Evolutionary conservation across 2,329 filamentous ascomycete genomes (phyloP), one percentile per base, ranked within the genome.

Genomic region (Nothophaeocryptopus gaeumannii): DNA sequence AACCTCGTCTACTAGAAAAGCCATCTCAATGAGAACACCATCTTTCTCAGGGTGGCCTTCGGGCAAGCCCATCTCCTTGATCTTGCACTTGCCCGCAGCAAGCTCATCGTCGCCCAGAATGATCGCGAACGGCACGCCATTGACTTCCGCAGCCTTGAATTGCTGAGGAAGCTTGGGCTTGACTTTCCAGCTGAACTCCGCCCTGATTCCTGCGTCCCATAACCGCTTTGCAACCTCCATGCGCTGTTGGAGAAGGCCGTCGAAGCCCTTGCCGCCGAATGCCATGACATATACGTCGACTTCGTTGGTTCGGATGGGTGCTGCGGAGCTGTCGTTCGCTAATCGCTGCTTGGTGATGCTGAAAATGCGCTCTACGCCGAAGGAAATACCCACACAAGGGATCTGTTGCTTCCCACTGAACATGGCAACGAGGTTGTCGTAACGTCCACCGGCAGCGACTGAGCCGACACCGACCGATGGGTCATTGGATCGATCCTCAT

Each of bases 241-340:
- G 58, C 92, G 86, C 75, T 96, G 87, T 59, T 84, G 83, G 47
- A 96, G 73, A 56, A 95, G 76, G 39, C 89, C 89, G 12, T 79
- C 85, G 70, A 91, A 92, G 14, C 84, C 87, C 72, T 91, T 92
- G 45, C 88, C 87, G 46, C 89, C 91, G 65, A 96, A 90, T 0
- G 90, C 90, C 90, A 97, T 97, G 64, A 97, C 86, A 71, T 84
- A 96, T 39, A 91, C 90, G 65, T 97, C 91, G 2, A 91, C 85
- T 61, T 93, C 87, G 64, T 85, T 89, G 57, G 78, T 78, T 56
- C 87, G 77, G 45, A 83, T 73, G 29, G 72, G 60, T 14, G 77
- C 70, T n/a, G 72, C 70, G 47, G 74, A 79, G 62, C 80, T 78
- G 50, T 82, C 80, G 50, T 79, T 80, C 54, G 81, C 82, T 67